A percentile compares a stretch with the other conserved stretches of the same genome.
Evolutionary conservation across 129 eudicot genomes (phyloP).

Genomic region (Artemisia annua): DNA sequence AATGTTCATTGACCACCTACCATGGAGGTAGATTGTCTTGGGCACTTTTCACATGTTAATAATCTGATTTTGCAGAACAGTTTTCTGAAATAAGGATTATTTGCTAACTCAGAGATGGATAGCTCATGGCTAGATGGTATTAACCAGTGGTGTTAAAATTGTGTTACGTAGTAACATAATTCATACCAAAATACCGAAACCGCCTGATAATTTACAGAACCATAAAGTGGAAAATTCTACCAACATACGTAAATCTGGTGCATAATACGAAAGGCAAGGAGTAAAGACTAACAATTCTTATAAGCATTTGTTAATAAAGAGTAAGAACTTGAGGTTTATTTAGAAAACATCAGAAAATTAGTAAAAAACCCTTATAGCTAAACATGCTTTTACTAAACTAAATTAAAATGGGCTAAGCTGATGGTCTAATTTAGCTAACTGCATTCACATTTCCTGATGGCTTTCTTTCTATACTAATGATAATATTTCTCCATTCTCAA

Average conservation of each 20-base stretch:
- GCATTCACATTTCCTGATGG: neutral
- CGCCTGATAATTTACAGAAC: neutral
- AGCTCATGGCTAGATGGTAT: neutral
- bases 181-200: neutral
- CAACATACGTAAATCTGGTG: too few species aligned
- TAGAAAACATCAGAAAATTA: too few species aligned
- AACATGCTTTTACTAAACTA: too few species aligned
- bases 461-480: slow-evolving; percentile 10
- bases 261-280: too few species aligned
- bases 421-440: too few species aligned
- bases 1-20: slow-evolving; percentile 84
- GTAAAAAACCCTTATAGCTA: too few species aligned
- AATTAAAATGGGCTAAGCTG: too few species aligned
- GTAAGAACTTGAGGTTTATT: too few species aligned
- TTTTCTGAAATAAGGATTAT: neutral
- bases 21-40: slow-evolving; percentile 59
- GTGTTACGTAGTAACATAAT: neutral
- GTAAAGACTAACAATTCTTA: too few species aligned
- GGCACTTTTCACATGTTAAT: neutral
- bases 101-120: neutral
- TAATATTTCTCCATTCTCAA: slow-evolving; percentile 9
- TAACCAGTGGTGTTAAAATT: neutral
- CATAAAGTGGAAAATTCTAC: neutral
- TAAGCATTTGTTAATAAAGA: too few species aligned
- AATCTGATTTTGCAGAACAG: neutral